A percentile compares a stretch with the other conserved stretches of the same genome.
Conservation (phyloP, 2,329 filamentous ascomycete species). For the Ophiostoma sp. region DNA sequence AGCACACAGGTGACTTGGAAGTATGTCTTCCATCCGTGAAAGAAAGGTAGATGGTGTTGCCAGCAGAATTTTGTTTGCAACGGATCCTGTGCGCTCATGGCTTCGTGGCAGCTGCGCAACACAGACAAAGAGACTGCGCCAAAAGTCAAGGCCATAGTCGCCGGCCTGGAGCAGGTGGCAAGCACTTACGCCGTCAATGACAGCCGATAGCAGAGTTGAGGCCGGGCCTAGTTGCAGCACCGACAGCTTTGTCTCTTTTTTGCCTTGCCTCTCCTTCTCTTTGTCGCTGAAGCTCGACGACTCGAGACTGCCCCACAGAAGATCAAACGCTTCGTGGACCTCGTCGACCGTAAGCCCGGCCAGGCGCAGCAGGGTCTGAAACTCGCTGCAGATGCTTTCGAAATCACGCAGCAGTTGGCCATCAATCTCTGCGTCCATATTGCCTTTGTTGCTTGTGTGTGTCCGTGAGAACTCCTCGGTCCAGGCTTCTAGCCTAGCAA, state of each 20-base stretch:
- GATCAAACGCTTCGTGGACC: constrained; percentile 15
- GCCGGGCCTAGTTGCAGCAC: background rate
- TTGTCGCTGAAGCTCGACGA: background rate
- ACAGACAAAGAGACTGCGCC: constrained; percentile 20
- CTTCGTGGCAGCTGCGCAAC: constrained; percentile 1
- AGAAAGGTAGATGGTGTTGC: constrained; percentile 21
- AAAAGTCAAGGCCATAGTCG: constrained; percentile 23
- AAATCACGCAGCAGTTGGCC: constrained; percentile 4
- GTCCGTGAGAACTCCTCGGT: background rate
- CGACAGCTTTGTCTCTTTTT: background rate
- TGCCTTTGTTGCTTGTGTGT: too few species aligned
- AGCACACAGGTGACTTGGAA: constrained; percentile 20
- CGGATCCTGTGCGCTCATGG: background rate
- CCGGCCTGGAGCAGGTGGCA: constrained; percentile 21
- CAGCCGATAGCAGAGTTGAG: background rate
- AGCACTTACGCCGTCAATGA: constrained; percentile 20
- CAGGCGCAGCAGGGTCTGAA: constrained; percentile 24
- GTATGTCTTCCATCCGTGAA: constrained; percentile 6
- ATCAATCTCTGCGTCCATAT: background rate
- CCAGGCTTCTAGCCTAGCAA: constrained; percentile 22
- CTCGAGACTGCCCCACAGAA: constrained; percentile 15
- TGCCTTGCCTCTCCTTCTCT: background rate
- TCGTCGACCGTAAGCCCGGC: constrained; percentile 25
- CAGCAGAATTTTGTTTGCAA: constrained; percentile 17
- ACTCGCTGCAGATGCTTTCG: constrained; percentile 20